phyloP scores from a whole-genome alignment of 2,329 filamentous ascomycete species.

The Fonsecaea pedrosoi region DNA sequence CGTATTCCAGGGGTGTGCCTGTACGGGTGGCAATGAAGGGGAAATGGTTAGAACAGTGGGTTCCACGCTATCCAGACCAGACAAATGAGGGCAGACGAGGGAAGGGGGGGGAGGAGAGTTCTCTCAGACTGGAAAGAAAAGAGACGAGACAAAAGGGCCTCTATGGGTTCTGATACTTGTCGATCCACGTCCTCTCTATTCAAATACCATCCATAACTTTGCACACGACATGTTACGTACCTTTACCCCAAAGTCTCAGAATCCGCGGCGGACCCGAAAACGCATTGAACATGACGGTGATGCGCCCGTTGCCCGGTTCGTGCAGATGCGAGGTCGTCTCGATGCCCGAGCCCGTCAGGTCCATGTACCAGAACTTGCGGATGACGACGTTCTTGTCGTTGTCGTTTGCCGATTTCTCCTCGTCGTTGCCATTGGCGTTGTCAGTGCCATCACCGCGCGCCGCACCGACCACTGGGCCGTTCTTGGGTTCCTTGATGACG shows the following conservation, averaged over 20 bases:
- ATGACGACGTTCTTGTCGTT: constrained; percentile 23
- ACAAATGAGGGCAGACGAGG: too few relatives aligned
- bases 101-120: too few relatives aligned
- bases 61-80: too few relatives aligned
- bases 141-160: too few relatives aligned
- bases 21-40: constrained; percentile 32
- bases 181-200: background rate
- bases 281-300: constrained; percentile 76
- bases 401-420: background rate
- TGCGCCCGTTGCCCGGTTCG: constrained; percentile 70
- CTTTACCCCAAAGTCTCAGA: constrained; percentile 52
- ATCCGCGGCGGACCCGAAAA: constrained; percentile 68
- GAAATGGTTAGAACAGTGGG: too few relatives aligned
- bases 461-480: background rate
- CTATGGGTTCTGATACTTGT: too few relatives aligned
- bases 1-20: constrained; percentile 66
- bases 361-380: constrained; percentile 40
- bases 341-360: constrained; percentile 70
- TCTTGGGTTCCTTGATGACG: constrained; percentile 30
- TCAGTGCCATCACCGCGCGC: too few relatives aligned
- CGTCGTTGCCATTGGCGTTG: background rate
- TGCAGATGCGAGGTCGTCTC: constrained; percentile 79
- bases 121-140: too few relatives aligned
- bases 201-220: background rate
- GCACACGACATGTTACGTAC: constrained; percentile 19